Base-by-base conservation (phyloP, 805 yeast genomes). In the Limtongia smithiae region DNA sequence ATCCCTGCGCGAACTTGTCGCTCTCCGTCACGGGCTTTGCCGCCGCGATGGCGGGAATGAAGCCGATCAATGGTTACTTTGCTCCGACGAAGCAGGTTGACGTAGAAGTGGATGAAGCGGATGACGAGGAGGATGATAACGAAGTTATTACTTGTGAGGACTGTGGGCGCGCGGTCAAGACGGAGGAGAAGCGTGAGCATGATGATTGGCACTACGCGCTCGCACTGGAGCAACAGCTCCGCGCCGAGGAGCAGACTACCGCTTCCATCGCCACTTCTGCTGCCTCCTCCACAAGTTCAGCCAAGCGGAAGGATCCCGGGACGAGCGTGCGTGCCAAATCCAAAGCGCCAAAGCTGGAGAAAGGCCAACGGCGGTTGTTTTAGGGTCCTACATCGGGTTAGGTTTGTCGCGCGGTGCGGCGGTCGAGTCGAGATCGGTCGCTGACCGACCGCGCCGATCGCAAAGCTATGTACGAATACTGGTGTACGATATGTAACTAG, bases 151-250 rank as follows among this genome's bases (percentile, higher is more conserved):
- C 34, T 2, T 71, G 75, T 31, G 57, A 52, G 1, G 49, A 58
- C 21, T 71, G 74, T 44, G 42, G 51, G 5, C 41, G 44, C 20
- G 15, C 25, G 2, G 46, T 69, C n/a, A 31, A 47, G 0, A 9
- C 34, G 1, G 50, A 37, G 1, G 52, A 60, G 3, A 41, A 50
- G 18, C 58, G 46, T 6, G 73, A 71, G 42, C 75, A 71, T 47
- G 46, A 45, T 9, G 75, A 71, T 45, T 71, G 71, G 70, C 75
- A 71, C 37, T 62, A 63, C 45, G 75, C 75, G 4, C 51, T 50
- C 41, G 55, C 58, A 8, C 54, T 71, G 15, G 37, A 42, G n/a
- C 24, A 43, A n/a, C 41, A 48, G 22, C 17, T 49, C 22, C 46
- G 38, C 17, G 37, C 38, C n/a, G 45, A 39, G 20, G 54, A 43